Conservation (phyloP, 139 green algal genomes). For the Chlorella sp. region DNA sequence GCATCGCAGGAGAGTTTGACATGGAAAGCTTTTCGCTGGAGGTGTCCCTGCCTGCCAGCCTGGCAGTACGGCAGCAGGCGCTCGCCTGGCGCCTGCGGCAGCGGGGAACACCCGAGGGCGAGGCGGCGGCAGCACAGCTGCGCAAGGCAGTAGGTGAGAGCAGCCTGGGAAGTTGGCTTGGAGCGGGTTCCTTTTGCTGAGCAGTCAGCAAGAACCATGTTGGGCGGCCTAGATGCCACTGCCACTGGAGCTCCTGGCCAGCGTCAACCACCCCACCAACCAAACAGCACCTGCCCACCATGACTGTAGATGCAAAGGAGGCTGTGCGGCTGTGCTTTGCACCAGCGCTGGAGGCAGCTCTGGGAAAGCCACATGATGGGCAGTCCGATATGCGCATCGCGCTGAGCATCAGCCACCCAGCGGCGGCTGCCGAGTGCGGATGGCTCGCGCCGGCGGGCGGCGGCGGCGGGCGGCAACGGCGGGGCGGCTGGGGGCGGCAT, state of each 20-base stretch:
- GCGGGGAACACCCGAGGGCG: not conserved
- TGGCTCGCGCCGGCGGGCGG: not conserved
- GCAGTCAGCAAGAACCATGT: too few species aligned
- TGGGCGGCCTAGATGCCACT: too few species aligned
- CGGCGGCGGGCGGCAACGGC: too few species aligned
- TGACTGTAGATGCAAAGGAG: conserved; percentile 31
- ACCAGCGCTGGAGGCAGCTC: not conserved
- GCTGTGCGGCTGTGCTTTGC: not conserved
- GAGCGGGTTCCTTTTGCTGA: too few species aligned
- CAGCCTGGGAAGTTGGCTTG: not conserved
- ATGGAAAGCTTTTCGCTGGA: conserved; percentile 26
- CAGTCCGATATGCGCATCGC: not conserved
- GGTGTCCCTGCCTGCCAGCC: conserved; percentile 20
- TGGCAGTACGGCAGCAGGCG: conserved; percentile 32
- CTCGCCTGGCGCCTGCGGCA: conserved; percentile 26
- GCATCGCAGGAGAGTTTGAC: conserved; percentile 1
- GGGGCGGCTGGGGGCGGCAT: too few species aligned
- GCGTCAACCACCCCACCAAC: too few species aligned
- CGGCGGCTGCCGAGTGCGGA: conserved; percentile 1
- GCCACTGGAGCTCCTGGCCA: too few species aligned
- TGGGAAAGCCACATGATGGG: not conserved
- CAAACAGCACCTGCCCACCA: not conserved
- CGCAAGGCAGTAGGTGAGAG: not conserved
- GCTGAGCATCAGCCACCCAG: not conserved
- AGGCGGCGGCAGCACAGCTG: not conserved